These are phyloP conservation scores for Lobulomyces angularis DNA, from an alignment of 192 early-diverging fungal species.

Conservation along the genomic window DNA sequence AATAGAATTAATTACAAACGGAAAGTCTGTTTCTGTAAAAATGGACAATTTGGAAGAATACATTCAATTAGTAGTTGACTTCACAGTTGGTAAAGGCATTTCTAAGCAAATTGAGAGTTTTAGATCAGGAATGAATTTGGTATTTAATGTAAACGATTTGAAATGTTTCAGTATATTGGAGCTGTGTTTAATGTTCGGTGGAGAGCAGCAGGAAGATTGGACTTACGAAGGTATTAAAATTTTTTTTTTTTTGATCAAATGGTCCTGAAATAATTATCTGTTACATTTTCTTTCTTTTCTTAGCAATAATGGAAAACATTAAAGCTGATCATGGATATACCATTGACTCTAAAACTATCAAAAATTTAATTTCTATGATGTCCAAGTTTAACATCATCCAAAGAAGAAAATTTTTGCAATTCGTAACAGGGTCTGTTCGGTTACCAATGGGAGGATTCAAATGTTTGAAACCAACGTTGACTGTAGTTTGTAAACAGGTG, in stretches of 20 bases:
- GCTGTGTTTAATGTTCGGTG: slow-evolving; percentile 55
- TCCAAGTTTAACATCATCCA: slow-evolving; percentile 42
- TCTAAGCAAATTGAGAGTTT: slow-evolving; percentile 63
- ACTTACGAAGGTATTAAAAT: slow-evolving; percentile 33
- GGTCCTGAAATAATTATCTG: not conserved
- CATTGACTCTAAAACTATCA: slow-evolving; percentile 52
- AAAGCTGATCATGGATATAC: slow-evolving; percentile 80
- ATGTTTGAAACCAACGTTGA: slow-evolving; percentile 65
- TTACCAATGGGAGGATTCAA: slow-evolving; percentile 86
- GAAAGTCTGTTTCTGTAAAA: slow-evolving; percentile 54
- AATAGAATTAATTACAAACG: slow-evolving; percentile 51
- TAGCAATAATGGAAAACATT: slow-evolving; percentile 53
- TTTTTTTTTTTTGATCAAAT: not conserved
- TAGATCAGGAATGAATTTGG: slow-evolving; percentile 60
- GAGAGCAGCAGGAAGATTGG: slow-evolving; percentile 67
- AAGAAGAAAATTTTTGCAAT: slow-evolving; percentile 66
- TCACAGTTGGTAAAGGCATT: slow-evolving; percentile 55
- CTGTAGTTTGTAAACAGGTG: slow-evolving; percentile 69
- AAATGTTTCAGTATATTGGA: slow-evolving; percentile 61
- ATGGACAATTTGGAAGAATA: slow-evolving; percentile 75
- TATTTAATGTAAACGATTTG: slow-evolving; percentile 64
- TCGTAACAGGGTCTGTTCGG: slow-evolving; percentile 80
- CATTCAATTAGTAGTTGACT: slow-evolving; percentile 48
- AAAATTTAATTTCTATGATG: slow-evolving; percentile 56
- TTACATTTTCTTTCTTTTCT: slow-evolving; percentile 3